Base-by-base conservation (phyloP, 2,329 filamentous ascomycete species). In the Stachybotrys chartarum region DNA sequence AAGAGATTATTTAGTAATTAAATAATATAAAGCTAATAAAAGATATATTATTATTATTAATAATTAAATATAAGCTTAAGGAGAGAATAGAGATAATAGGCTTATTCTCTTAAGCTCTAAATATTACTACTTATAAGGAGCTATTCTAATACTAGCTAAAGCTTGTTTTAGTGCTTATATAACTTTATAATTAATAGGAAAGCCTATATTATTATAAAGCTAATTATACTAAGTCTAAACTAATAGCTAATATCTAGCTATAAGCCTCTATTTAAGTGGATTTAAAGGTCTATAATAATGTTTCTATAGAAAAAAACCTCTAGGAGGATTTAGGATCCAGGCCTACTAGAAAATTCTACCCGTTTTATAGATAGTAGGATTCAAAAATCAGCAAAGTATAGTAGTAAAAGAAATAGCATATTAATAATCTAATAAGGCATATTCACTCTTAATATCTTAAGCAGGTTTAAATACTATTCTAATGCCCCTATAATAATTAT, bases 31-130 rank as follows among this genome's bases (percentile, higher is more conserved):
- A 46, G 45, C 61, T 61, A 35, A 32, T 54, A 45, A 24, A 8
- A 50, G 57, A 62, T n/a, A 45, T 62, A 12, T 55, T 65, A 45
- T 57, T 55, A 18, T 56, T 54, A 31, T 52, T 58, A n/a, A 56
- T 53, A 18, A 57, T 60, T 55, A 51, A 60, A 53, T 65, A 65
- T 52, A 51, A 65, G 57, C 59, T 64, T 39, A 31, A 56, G 49
- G 58, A 65, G 60, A 60, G 56, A 58, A 60, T 55, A 30, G 56
- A 46, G 50, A 56, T 63, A 14, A 57, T 59, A 35, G 55, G 55
- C 53, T 48, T 63, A 50, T 61, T 64, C 54, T 63, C 61, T 52
- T 17, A 59, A 52, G 56, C 55, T 32, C 56, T 58, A 24, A 47
- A 65, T 55, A 31, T 55, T 32, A 57, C 59, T 30, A 46, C 54